Conservation (phyloP, 192 early-diverging fungal species). For the Backusella parvicylindrica region DNA sequence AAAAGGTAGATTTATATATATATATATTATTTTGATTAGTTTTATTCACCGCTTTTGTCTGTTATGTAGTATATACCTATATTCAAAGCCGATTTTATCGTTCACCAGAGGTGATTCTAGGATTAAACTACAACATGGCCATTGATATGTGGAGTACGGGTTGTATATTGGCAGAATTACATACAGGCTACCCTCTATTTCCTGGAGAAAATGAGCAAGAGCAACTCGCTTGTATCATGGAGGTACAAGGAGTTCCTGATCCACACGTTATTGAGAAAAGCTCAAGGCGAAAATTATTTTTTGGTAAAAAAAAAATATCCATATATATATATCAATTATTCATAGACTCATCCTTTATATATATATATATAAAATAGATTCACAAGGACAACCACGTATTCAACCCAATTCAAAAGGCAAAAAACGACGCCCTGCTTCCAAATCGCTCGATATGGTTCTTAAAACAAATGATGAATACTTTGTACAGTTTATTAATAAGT, state of each 20-base stretch:
- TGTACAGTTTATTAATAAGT: constrained; percentile 78
- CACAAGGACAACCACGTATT: constrained; percentile 47
- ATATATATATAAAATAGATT: constrained; percentile 27
- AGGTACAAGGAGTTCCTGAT: constrained; percentile 79
- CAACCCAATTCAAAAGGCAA: constrained; percentile 85
- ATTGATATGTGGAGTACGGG: constrained; percentile 97
- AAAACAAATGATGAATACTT: constrained; percentile 73
- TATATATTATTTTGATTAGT: not conserved
- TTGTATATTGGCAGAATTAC: constrained; percentile 88
- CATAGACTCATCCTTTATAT: constrained; percentile 23
- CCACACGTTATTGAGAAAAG: constrained; percentile 69
- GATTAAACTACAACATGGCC: constrained; percentile 76
- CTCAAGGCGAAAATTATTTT: constrained; percentile 78
- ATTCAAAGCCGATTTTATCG: constrained; percentile 96
- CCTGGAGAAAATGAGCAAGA: constrained; percentile 96
- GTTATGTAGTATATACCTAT: constrained; percentile 81
- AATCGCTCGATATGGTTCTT: constrained; percentile 69
- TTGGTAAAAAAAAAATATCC: constrained; percentile 54
- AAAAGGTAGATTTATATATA: constrained; percentile 25
- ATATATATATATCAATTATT: constrained; percentile 25
- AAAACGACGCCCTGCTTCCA: constrained; percentile 68
- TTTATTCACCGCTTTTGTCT: not conserved
- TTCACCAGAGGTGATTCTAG: constrained; percentile 92
- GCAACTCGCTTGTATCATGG: constrained; percentile 91
- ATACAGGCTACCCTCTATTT: constrained; percentile 86